These are phyloP conservation scores for Metarhizium anisopliae DNA, from an alignment of 2,329 filamentous ascomycete genomes.

Conservation along the genomic window DNA sequence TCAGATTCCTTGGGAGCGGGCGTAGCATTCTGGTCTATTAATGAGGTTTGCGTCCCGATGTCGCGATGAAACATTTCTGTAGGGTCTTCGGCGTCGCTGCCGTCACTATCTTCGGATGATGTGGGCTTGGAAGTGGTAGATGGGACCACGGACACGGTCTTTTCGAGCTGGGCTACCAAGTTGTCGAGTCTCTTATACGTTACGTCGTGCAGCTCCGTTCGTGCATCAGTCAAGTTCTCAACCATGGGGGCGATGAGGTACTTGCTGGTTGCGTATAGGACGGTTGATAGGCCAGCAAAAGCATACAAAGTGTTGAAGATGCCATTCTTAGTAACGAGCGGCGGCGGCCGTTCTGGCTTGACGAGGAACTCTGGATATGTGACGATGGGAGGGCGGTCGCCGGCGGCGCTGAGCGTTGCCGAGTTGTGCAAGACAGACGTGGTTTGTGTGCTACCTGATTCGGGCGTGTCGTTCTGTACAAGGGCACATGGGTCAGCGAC, in stretches of 20 bases:
- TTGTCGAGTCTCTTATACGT: constrained; percentile 35
- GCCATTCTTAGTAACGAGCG: constrained; percentile 51
- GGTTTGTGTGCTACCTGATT: background rate
- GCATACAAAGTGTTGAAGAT: constrained; percentile 52
- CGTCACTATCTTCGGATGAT: constrained; percentile 18
- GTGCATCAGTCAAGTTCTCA: constrained; percentile 40
- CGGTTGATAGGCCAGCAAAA: constrained; percentile 47
- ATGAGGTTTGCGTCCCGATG: constrained; percentile 67
- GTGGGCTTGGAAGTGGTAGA: constrained; percentile 10
- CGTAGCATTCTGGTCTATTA: constrained; percentile 10
- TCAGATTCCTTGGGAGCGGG: constrained; percentile 11
- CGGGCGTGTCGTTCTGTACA: background rate
- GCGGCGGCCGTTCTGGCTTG: constrained; percentile 44
- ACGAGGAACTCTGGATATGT: constrained; percentile 64
- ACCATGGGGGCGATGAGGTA: constrained; percentile 59
- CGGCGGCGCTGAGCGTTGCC: constrained; percentile 16
- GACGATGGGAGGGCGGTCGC: constrained; percentile 50
- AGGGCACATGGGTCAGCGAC: background rate
- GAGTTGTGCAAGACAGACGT: constrained; percentile 8
- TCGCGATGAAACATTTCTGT: constrained; percentile 77
- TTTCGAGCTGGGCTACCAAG: constrained; percentile 43
- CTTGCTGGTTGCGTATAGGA: constrained; percentile 63
- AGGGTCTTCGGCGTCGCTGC: constrained; percentile 50
- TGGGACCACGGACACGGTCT: constrained; percentile 53
- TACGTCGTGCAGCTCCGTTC: constrained; percentile 41